Percentiles rank a stretch among this genome's conserved stretches.
These are phyloP conservation scores for Trichophyton simii DNA, from an alignment of 2,329 filamentous ascomycete species.

Conservation along the genomic window DNA sequence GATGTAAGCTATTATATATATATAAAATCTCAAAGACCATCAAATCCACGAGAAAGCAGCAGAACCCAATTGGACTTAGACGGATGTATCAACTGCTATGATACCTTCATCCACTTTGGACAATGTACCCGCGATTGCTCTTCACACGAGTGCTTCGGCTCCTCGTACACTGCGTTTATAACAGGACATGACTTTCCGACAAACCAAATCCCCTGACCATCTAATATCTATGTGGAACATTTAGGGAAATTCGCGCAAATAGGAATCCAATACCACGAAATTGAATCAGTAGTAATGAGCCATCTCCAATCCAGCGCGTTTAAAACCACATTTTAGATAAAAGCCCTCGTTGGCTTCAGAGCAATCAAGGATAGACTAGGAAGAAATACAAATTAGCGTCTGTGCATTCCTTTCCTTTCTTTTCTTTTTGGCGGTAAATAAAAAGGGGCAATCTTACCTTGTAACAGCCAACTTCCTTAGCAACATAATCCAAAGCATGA, in stretches of 20 bases:
- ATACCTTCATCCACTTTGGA: background rate
- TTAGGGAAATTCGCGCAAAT: background rate
- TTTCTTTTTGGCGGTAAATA: background rate
- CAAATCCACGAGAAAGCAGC: background rate
- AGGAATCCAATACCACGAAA: background rate
- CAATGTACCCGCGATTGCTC: background rate
- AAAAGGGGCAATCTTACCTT: slow-evolving; percentile 42
- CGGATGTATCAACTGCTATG: background rate
- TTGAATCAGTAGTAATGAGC: slow-evolving; percentile 63
- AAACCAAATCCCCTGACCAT: background rate
- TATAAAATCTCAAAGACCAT: background rate
- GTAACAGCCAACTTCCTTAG: slow-evolving; percentile 82
- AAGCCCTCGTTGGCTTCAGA: slow-evolving; percentile 94
- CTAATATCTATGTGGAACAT: background rate
- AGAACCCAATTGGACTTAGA: background rate
- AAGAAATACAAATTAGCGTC: background rate
- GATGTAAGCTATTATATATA: background rate
- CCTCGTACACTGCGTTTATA: background rate
- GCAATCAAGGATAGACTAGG: slow-evolving; percentile 82
- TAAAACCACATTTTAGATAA: slow-evolving; percentile 95
- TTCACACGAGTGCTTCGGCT: background rate
- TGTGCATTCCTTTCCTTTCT: no score
- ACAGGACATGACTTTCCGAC: background rate
- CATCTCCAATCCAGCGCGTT: slow-evolving; percentile 87
- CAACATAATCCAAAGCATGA: slow-evolving; percentile 80